These are phyloP conservation scores for Plasmodium billcollinsi DNA, from an alignment of 169 alveolate species.

Conservation along the genomic window DNA sequence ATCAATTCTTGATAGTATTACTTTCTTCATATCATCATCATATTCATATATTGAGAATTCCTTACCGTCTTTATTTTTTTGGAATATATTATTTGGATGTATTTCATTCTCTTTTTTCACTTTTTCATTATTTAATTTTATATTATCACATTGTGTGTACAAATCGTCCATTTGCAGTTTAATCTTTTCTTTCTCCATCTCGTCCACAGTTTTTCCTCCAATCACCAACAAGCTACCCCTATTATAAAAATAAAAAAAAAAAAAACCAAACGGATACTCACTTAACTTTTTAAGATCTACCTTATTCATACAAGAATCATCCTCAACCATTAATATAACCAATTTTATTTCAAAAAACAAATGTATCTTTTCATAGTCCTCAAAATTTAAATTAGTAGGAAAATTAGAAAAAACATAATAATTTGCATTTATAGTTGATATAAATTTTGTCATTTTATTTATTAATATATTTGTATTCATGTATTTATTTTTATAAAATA, in stretches of 20 bases:
- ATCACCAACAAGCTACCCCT: slow-evolving; percentile 10
- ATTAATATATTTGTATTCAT: slow-evolving; percentile 10
- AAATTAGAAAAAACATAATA: slow-evolving; percentile 60
- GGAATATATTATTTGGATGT: not conserved
- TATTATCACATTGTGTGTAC: not conserved
- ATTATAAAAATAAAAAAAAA: slow-evolving; percentile 16
- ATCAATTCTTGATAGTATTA: slow-evolving; percentile 35
- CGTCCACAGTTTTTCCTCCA: not conserved
- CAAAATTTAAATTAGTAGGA: slow-evolving; percentile 37
- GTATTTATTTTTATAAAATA: not conserved
- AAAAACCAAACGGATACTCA: not conserved
- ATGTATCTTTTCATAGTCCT: slow-evolving; percentile 38
- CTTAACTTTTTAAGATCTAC: not conserved
- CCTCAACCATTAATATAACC: slow-evolving; percentile 19
- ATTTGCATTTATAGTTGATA: slow-evolving; percentile 14
- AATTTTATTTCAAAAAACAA: slow-evolving; percentile 70
- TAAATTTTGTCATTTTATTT: slow-evolving; percentile 31
- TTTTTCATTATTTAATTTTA: not conserved
- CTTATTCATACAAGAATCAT: not conserved
- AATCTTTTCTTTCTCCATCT: not conserved
- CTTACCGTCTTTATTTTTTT: not conserved
- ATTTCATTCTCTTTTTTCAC: not conserved
- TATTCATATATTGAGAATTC: not conserved
- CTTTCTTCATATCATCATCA: slow-evolving; percentile 28
- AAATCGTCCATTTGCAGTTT: too few species aligned